Evolutionary conservation across 495 filamentous ascomycete species (phyloP), one percentile per base, ranked within the genome.

Genomic region (Daldinia decipiens): DNA sequence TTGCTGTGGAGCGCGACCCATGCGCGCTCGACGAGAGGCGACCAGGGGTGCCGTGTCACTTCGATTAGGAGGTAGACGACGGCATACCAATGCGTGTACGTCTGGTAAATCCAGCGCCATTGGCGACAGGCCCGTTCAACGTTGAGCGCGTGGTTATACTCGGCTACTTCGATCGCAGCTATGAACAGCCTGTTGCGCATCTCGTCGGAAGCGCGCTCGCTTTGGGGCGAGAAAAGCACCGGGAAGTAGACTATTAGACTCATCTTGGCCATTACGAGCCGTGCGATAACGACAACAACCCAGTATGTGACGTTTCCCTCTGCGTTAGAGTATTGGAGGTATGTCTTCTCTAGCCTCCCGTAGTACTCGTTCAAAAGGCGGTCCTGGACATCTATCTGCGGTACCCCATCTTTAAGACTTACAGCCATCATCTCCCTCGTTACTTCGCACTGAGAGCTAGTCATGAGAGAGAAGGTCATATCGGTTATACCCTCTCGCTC

Each of bases 61-160:
- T 88, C 85, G 54, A 86, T 78, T 8, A 87, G 73, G 19, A 88
- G 79, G 65, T 72, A 74, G 3, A 76, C 84, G 53, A 88, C 79
- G 45, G 87, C 81, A 73, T 90, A 82, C 88, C 88, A 90, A 56
- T 90, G 87, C 0, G 85, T 85, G 65, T 85, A 87, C 0, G 86
- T 87, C 55, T 86, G 82, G 71, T 80, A 88, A 29, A 86, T 70
- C 88, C 88, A 90, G 32, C 86, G 83, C 87, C 87, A 90, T 31
- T 85, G 80, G 3, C 81, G 79, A 32, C 78, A 82, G n/a, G 76
- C 64, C 24, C 75, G 74, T 43, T 86, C 80, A 1, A 78, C 70
- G 66, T 88, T 85, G 5, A 89, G 71, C 6, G 80, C 74, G 66
- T 85, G 83, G 43, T 87, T 87, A 69, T 86, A 83, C 74, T 87